These are phyloP conservation scores for Ramaria sp. DNA, from an alignment of 768 basidiomycete genomes.

Conservation along the genomic window DNA sequence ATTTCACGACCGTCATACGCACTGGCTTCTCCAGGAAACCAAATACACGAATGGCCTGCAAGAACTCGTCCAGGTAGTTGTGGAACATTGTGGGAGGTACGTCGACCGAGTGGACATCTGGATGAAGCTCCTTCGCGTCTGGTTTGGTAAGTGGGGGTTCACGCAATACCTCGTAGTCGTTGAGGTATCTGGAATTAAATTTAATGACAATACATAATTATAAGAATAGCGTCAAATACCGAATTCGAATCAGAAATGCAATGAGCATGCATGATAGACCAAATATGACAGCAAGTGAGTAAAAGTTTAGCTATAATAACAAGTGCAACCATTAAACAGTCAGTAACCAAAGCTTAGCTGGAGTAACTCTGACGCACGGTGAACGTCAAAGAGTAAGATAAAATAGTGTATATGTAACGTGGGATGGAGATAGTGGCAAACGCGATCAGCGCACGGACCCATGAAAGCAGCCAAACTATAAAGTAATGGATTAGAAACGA, in stretches of 20 bases:
- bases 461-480: conserved; percentile 77
- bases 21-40: conserved; percentile 98
- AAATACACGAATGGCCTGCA: conserved; percentile 93
- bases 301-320: conserved; percentile 69
- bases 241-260: conserved; percentile 69
- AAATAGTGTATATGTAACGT: conserved; percentile 59
- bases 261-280: conserved; percentile 51
- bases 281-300: conserved; percentile 78
- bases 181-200: conserved; percentile 51
- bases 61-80: conserved; percentile 94
- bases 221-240: conserved; percentile 20
- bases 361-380: conserved; percentile 40
- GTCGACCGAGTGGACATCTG: conserved; percentile 67
- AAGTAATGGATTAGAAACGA: conserved; percentile 10
- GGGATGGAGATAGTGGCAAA: conserved; percentile 82
- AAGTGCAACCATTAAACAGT: conserved; percentile 5
- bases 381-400: conserved; percentile 84
- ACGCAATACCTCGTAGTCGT: conserved; percentile 63
- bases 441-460: conserved; percentile 60
- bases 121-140: conserved; percentile 80
- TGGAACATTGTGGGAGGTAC: conserved; percentile 75
- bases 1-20: conserved; percentile 17
- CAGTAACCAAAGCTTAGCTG: neutral
- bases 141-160: conserved; percentile 76
- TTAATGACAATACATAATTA: conserved; percentile 21